These are phyloP conservation scores for Picea abies DNA, from an alignment of 83 land plant species.

Conservation along the genomic window DNA sequence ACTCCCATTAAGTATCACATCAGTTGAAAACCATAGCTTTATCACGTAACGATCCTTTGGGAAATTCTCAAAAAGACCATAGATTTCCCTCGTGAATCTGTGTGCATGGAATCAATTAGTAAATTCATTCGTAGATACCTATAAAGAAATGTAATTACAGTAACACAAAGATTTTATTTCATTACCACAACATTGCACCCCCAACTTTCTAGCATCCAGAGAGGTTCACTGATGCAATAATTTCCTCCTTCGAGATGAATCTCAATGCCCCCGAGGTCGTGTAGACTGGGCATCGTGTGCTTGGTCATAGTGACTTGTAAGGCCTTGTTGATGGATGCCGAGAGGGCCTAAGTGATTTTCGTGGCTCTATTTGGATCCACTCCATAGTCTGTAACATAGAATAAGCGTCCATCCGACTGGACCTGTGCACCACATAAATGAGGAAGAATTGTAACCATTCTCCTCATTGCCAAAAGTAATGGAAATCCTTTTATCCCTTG, in stretches of 20 bases:
- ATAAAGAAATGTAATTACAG: too few relatives aligned
- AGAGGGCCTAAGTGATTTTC: slow-evolving; percentile 69
- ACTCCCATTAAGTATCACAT: not conserved
- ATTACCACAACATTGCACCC: slow-evolving; percentile 72
- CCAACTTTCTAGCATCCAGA: slow-evolving; percentile 53
- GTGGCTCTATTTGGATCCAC: slow-evolving; percentile 76
- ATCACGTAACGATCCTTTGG: slow-evolving; percentile 24
- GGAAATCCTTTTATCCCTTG: too few relatives aligned
- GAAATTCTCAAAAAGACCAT: slow-evolving; percentile 55
- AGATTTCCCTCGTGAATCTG: slow-evolving; percentile 52
- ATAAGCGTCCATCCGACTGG: not conserved
- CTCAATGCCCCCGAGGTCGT: too few relatives aligned
- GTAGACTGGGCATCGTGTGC: too few relatives aligned
- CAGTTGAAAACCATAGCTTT: slow-evolving; percentile 44
- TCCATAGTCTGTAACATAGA: slow-evolving; percentile 61
- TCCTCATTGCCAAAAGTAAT: too few relatives aligned
- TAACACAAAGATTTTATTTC: not conserved
- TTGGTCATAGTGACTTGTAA: too few relatives aligned
- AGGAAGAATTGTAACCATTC: too few relatives aligned
- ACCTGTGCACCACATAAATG: too few relatives aligned
- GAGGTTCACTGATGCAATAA: slow-evolving; percentile 60
- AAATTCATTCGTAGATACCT: too few relatives aligned
- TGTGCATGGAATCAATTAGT: not conserved
- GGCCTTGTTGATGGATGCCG: slow-evolving; percentile 55
- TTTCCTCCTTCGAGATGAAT: too few relatives aligned